Evolutionary conservation across 768 basidiomycete species (phyloP).

Genomic region (Suillus clintonianus): DNA sequence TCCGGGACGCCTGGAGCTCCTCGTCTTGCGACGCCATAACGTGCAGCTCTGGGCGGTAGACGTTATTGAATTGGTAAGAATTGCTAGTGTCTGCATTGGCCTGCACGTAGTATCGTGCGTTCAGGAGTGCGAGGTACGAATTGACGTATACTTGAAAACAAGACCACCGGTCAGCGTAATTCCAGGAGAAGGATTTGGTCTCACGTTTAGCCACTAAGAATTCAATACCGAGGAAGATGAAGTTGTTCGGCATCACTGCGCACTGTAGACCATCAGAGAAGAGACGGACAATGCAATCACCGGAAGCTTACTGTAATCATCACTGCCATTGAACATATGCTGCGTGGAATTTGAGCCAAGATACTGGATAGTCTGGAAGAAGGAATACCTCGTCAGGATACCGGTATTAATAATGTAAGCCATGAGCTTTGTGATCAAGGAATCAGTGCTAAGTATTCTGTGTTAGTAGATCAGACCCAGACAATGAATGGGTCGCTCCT

Average conservation of each 20-base stretch:
- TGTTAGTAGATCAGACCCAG: neutral
- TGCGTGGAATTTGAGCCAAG: neutral
- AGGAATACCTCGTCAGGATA: constrained; percentile 1
- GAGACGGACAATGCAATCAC: neutral
- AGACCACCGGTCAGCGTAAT: neutral
- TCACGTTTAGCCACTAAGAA: constrained; percentile 1
- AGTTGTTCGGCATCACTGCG: constrained; percentile 3
- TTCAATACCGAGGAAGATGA: constrained; percentile 2
- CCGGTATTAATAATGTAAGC: neutral
- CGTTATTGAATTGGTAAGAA: neutral
- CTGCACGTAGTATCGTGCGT: neutral
- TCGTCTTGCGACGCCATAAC: no score
- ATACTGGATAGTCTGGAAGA: neutral
- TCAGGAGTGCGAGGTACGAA: neutral
- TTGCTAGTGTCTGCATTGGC: neutral
- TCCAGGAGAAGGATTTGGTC: neutral
- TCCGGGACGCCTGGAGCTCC: neutral
- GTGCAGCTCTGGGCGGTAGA: neutral
- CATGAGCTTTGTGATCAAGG: constrained; percentile 4
- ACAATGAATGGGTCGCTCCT: neutral
- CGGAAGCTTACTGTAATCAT: constrained; percentile 1
- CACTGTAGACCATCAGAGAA: neutral
- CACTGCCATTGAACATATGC: neutral
- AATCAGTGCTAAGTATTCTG: neutral
- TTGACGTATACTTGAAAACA: constrained; percentile 3